A percentile compares a stretch with the other conserved stretches of the same genome.
phyloP scores from a whole-genome alignment of 192 early-diverging fungal genomes.

The Mortierella antarctica region DNA sequence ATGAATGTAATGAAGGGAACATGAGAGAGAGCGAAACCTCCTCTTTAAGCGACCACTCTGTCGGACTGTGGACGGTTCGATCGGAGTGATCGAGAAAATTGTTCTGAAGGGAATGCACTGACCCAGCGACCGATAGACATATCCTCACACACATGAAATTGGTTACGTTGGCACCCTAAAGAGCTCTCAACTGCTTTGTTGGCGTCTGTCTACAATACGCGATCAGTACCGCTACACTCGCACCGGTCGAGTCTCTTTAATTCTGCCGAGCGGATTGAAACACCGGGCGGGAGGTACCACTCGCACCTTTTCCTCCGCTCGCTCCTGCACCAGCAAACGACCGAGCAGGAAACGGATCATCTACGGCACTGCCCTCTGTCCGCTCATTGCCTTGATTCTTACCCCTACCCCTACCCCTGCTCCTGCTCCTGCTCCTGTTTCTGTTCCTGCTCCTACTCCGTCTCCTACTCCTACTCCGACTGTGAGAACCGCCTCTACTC shows the following conservation, averaged over 20 bases:
- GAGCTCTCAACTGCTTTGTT: neutral
- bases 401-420: neutral
- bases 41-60: neutral
- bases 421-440: neutral
- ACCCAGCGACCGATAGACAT: too few relatives aligned
- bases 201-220: neutral
- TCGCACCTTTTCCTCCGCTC: too few relatives aligned
- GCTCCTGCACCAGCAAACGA: constrained; percentile 18
- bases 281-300: neutral
- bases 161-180: neutral
- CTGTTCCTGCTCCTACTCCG: neutral
- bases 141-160: neutral
- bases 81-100: too few relatives aligned
- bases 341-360: constrained; percentile 19
- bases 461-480: neutral
- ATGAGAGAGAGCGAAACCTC: neutral
- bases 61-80: too few relatives aligned
- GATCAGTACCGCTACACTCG: neutral
- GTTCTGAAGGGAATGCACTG: too few relatives aligned
- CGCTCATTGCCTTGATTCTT: constrained; percentile 1
- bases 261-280: constrained; percentile 3
- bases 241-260: too few relatives aligned
- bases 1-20: constrained; percentile 1
- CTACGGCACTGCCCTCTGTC: constrained; percentile 1
- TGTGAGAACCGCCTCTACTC: neutral